Conservation (phyloP, 2,329 filamentous ascomycete species). For the Cladophialophora yegresii region DNA sequence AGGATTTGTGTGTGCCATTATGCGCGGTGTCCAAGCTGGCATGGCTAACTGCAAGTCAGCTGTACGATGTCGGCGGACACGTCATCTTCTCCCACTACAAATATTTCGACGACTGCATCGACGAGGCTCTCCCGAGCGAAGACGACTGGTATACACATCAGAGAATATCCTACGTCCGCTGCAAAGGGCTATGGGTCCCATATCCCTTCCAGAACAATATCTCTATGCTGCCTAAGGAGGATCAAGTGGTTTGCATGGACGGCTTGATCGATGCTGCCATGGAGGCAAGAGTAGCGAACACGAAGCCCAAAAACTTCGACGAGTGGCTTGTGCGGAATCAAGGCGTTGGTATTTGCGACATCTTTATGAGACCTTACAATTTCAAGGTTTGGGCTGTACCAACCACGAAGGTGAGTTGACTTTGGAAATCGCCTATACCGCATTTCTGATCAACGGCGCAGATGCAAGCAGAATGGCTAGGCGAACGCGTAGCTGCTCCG, state of each 20-base stretch:
- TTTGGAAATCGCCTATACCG: background rate
- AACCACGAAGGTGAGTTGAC: constrained; percentile 76
- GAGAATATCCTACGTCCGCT: constrained; percentile 98
- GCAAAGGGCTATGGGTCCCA: constrained; percentile 93
- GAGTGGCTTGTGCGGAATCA: constrained; percentile 96
- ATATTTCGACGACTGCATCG: constrained; percentile 98
- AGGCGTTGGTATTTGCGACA: constrained; percentile 83
- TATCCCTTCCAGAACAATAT: constrained; percentile 99
- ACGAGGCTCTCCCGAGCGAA: constrained; percentile 91
- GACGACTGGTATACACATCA: constrained; percentile 98
- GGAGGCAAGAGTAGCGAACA: constrained; percentile 80
- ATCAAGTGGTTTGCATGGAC: constrained; percentile 91
- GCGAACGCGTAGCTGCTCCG: constrained; percentile 95
- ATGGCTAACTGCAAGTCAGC: constrained; percentile 53
- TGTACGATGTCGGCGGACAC: constrained; percentile 97
- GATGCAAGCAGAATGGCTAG: constrained; percentile 99
- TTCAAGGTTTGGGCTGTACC: constrained; percentile 99
- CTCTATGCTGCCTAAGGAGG: constrained; percentile 94
- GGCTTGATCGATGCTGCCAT: constrained; percentile 94
- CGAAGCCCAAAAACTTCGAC: constrained; percentile 94
- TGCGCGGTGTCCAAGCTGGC: background rate
- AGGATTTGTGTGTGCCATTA: constrained; percentile 45
- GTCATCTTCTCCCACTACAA: constrained; percentile 99
- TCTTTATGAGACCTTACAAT: constrained; percentile 99
- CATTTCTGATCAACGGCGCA: constrained; percentile 44